phyloP scores from a whole-genome alignment of 2,329 filamentous ascomycete genomes.

The Pyricularia grisea region DNA sequence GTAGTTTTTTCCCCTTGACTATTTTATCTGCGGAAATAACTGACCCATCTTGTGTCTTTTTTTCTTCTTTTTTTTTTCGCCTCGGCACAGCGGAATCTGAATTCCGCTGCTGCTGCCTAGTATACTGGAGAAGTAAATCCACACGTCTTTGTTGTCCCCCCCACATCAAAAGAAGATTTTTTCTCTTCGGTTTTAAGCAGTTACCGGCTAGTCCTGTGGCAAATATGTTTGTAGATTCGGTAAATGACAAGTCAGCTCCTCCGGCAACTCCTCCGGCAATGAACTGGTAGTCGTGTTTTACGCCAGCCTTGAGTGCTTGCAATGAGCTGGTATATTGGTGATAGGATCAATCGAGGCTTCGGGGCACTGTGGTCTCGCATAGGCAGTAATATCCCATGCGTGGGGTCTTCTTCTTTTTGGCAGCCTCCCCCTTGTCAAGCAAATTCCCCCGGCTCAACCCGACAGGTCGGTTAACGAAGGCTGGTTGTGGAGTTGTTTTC shows the following conservation, averaged over 20 bases:
- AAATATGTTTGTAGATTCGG: not conserved
- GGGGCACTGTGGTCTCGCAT: not conserved
- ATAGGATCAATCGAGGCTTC: not conserved
- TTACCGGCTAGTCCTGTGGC: not conserved
- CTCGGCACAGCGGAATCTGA: not conserved
- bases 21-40: not conserved
- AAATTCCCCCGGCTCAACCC: not conserved
- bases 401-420: not conserved
- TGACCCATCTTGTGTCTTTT: not conserved
- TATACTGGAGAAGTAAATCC: not conserved
- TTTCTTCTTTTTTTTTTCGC: not conserved
- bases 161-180: not conserved
- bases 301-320: no score
- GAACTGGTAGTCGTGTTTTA: not conserved
- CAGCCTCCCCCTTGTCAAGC: not conserved
- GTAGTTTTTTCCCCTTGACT: not conserved
- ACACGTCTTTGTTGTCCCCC: not conserved
- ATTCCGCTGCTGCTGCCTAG: not conserved
- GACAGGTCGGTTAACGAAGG: not conserved
- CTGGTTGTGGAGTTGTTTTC: not conserved
- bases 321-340: not conserved
- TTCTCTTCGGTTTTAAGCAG: not conserved
- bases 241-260: not conserved
- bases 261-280: not conserved
- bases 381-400: not conserved